phyloP scores from a whole-genome alignment of 2,329 filamentous ascomycete genomes.

The Arthrobotrys pseudoclavata region DNA sequence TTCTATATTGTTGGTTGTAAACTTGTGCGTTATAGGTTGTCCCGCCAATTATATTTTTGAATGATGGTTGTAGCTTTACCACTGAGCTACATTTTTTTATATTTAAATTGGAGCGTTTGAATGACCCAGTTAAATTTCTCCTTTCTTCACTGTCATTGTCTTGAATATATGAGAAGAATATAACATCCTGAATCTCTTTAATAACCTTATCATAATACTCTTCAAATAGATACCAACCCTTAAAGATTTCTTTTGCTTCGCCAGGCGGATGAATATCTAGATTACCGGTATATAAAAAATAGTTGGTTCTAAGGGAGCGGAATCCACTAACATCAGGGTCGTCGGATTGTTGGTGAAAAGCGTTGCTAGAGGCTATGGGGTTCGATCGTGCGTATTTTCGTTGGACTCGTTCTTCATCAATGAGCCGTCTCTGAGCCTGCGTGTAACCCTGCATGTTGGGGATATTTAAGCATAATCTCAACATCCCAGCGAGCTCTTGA shows the following conservation, averaged over 20 bases:
- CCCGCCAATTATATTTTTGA: slow-evolving; percentile 22
- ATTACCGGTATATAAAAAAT: too few species aligned
- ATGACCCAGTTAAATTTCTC: slow-evolving; percentile 32
- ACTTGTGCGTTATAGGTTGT: slow-evolving; percentile 26
- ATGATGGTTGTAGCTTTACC: slow-evolving; percentile 3
- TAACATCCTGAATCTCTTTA: slow-evolving; percentile 22
- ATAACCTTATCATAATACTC: slow-evolving; percentile 17
- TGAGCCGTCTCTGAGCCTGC: too few species aligned
- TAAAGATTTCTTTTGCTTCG: neutral
- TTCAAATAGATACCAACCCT: slow-evolving; percentile 24
- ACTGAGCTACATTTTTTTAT: too few species aligned
- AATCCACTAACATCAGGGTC: too few species aligned
- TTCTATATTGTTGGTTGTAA: slow-evolving; percentile 32
- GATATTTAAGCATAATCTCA: too few species aligned
- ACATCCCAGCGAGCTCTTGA: too few species aligned
- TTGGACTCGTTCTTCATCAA: too few species aligned
- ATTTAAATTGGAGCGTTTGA: slow-evolving; percentile 9
- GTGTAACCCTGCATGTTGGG: too few species aligned
- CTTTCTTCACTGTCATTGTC: neutral
- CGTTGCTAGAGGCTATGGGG: too few species aligned
- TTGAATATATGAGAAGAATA: slow-evolving; percentile 18
- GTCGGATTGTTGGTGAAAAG: too few species aligned
- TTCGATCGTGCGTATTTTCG: too few species aligned
- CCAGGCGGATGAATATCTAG: slow-evolving; percentile 3
- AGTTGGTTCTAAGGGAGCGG: too few species aligned